phyloP scores from a whole-genome alignment of 2,329 filamentous ascomycete genomes.

The Plenodomus biglobosus region DNA sequence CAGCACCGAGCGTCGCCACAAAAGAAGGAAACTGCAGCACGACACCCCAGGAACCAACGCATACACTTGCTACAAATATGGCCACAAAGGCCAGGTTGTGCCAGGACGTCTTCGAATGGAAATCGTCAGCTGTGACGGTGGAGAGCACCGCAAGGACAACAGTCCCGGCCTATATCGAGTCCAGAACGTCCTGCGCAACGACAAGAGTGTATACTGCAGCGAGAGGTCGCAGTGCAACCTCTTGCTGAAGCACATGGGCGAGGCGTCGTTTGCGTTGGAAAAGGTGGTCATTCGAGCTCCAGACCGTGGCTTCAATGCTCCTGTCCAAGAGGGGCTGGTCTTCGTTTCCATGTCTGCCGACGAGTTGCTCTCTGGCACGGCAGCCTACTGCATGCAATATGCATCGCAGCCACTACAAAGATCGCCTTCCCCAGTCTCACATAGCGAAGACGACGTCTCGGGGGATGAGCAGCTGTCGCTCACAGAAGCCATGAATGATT shows the following conservation, averaged over 20 bases:
- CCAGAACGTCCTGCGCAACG: slow-evolving; percentile 81
- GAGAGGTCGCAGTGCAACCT: slow-evolving; percentile 87
- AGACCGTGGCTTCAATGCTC: slow-evolving; percentile 76
- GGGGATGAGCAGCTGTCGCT: slow-evolving; percentile 33
- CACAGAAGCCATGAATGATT: slow-evolving; percentile 40
- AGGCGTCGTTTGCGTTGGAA: slow-evolving; percentile 77
- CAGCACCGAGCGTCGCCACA: slow-evolving; percentile 28
- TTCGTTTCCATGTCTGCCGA: slow-evolving; percentile 86
- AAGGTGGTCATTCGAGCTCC: slow-evolving; percentile 89
- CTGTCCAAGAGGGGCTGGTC: slow-evolving; percentile 87
- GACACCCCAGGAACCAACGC: slow-evolving; percentile 25
- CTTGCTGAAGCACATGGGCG: slow-evolving; percentile 77
- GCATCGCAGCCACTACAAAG: slow-evolving; percentile 22
- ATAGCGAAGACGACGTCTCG: slow-evolving; percentile 15
- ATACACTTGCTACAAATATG: slow-evolving; percentile 67
- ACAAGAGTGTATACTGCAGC: slow-evolving; percentile 86
- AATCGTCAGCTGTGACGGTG: slow-evolving; percentile 85
- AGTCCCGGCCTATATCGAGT: slow-evolving; percentile 48
- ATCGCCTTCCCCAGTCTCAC: slow-evolving; percentile 33
- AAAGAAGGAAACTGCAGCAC: slow-evolving; percentile 47
- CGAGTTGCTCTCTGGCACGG: slow-evolving; percentile 71
- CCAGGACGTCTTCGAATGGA: slow-evolving; percentile 82
- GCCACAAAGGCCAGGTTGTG: slow-evolving; percentile 83
- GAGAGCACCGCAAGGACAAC: slow-evolving; percentile 63
- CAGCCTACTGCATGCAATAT: slow-evolving; percentile 72